phyloP scores from a whole-genome alignment of 495 filamentous ascomycete genomes.

The Durotheca rogersii region DNA sequence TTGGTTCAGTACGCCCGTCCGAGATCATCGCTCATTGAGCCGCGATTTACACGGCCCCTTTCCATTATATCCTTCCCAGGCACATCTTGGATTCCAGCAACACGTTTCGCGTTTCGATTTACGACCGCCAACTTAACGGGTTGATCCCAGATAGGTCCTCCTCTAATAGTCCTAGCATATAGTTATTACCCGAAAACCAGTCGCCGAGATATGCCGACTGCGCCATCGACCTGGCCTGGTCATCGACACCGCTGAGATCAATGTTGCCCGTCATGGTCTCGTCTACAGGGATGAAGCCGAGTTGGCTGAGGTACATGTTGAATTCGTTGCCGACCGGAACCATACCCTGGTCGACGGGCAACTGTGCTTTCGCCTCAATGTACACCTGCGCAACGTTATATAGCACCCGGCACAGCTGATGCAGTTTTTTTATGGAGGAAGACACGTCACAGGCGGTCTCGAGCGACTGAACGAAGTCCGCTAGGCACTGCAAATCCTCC shows the following conservation, averaged over 20 bases:
- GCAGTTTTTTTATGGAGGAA: constrained; percentile 58
- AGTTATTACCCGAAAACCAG: constrained; percentile 68
- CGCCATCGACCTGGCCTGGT: constrained; percentile 19
- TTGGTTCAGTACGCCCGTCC: background rate
- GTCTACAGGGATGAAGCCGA: constrained; percentile 59
- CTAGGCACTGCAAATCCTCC: constrained; percentile 53
- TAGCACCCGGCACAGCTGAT: constrained; percentile 62
- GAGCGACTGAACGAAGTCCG: constrained; percentile 59
- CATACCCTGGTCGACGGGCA: constrained; percentile 47
- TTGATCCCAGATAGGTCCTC: constrained; percentile 59
- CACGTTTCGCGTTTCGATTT: no score
- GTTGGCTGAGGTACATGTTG: constrained; percentile 62
- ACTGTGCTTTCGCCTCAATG: constrained; percentile 58
- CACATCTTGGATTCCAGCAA: no score
- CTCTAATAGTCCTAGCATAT: constrained; percentile 64
- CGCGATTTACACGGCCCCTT: no score
- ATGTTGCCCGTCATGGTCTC: constrained; percentile 10
- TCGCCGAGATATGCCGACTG: constrained; percentile 57
- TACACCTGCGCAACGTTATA: constrained; percentile 63
- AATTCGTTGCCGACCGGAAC: constrained; percentile 59
- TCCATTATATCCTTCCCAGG: no score
- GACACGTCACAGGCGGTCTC: constrained; percentile 52
- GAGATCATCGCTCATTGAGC: no score
- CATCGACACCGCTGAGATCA: constrained; percentile 13
- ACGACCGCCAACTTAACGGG: constrained; percentile 38